Conservation (phyloP, 805 yeast genomes). For the Starmera dryadoides region DNA sequence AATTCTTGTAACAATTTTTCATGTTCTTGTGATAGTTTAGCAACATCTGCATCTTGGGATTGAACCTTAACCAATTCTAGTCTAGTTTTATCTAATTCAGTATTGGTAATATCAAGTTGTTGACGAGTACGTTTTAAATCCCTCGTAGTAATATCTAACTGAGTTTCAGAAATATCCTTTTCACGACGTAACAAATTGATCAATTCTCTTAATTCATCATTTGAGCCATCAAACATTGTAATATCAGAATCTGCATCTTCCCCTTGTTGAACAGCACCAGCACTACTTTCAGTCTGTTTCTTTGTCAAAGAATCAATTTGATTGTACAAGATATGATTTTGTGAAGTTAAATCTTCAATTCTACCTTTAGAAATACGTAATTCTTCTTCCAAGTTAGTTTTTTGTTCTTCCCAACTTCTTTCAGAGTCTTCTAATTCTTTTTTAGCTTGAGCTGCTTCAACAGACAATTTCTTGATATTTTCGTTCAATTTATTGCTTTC, state of each 20-base stretch:
- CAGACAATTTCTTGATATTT: conserved; percentile 16
- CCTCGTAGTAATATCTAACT: conserved; percentile 41
- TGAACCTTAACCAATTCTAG: conserved; percentile 35
- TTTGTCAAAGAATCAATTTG: conserved; percentile 47
- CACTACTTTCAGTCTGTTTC: conserved; percentile 3
- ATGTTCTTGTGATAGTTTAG: conserved; percentile 28
- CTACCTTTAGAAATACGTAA: conserved; percentile 37
- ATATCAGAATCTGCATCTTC: conserved; percentile 2
- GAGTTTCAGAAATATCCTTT: conserved; percentile 61
- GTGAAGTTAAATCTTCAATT: conserved; percentile 52
- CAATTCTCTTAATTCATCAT: conserved; percentile 40
- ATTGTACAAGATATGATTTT: conserved; percentile 58
- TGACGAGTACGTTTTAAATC: conserved; percentile 50
- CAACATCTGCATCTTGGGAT: conserved; percentile 23
- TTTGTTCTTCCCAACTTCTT: conserved; percentile 40
- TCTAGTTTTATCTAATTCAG: conserved; percentile 47
- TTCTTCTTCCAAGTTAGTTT: conserved; percentile 35
- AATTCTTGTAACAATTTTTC: conserved; percentile 42
- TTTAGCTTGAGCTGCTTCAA: conserved; percentile 24
- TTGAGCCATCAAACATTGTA: conserved; percentile 7
- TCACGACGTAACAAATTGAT: conserved; percentile 63
- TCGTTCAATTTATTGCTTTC: conserved; percentile 24
- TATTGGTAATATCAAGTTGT: conserved; percentile 35
- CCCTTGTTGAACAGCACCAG: too few species aligned
- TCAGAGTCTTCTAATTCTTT: conserved; percentile 28